Percentiles rank a stretch among this genome's conserved stretches.
phyloP scores from a whole-genome alignment of 768 basidiomycete genomes.

The Tricholoma matsutake region DNA sequence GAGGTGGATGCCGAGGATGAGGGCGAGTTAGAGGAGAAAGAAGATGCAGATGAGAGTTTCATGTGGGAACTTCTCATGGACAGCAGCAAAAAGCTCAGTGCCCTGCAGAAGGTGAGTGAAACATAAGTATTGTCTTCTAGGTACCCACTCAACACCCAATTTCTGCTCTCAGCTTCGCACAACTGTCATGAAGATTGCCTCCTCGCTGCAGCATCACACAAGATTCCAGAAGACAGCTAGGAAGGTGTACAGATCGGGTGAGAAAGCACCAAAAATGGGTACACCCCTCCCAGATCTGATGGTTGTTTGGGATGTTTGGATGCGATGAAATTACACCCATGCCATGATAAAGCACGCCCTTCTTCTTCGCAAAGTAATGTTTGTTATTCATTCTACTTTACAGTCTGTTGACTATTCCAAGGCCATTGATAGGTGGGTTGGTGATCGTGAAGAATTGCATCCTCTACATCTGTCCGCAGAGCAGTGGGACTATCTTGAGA shows the following conservation, averaged over 20 bases:
- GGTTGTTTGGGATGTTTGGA: neutral
- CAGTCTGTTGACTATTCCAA: conserved; percentile 7
- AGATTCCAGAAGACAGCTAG: neutral
- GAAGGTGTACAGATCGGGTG: neutral
- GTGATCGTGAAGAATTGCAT: conserved; percentile 13
- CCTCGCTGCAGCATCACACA: conserved; percentile 1
- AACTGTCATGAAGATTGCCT: neutral
- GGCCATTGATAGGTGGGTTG: conserved; percentile 33
- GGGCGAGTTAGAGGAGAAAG: neutral
- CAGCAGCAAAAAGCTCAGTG: neutral
- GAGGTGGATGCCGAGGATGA: conserved; percentile 1
- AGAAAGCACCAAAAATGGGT: neutral
- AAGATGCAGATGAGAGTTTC: neutral
- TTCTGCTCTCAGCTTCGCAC: neutral
- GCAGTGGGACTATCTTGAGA: conserved; percentile 21
- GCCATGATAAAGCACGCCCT: neutral
- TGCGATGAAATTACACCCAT: neutral
- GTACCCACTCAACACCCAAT: neutral
- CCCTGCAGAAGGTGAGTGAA: conserved; percentile 1
- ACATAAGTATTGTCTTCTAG: neutral
- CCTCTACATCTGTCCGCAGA: conserved; percentile 11
- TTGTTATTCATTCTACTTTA: neutral
- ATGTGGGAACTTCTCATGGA: neutral
- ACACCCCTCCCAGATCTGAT: neutral
- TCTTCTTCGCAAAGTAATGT: conserved; percentile 21